phyloP scores from a whole-genome alignment of 495 filamentous ascomycete species.

The Hyphodiscus hymeniophilus region DNA sequence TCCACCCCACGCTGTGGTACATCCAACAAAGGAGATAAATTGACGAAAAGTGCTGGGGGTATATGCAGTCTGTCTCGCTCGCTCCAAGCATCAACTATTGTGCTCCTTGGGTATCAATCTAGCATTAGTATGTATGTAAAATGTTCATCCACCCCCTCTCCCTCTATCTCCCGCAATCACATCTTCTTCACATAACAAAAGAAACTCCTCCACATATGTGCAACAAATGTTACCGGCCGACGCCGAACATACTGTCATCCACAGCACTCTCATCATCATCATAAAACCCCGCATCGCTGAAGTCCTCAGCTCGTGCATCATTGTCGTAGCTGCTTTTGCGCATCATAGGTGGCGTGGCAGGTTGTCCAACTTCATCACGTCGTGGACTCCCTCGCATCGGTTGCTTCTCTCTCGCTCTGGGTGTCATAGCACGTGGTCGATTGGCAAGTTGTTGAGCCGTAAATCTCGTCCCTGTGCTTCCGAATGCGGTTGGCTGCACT shows the following conservation, averaged over 20 bases:
- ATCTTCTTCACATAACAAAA: no score
- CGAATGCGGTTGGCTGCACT: constrained; percentile 41
- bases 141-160: no score
- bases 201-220: background rate
- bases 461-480: constrained; percentile 41
- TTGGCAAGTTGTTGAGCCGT: constrained; percentile 40
- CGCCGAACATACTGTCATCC: constrained; percentile 11
- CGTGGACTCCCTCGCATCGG: constrained; percentile 17
- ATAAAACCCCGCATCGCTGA: constrained; percentile 48
- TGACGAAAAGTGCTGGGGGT: no score
- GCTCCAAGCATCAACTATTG: no score
- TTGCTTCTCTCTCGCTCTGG: constrained; percentile 20
- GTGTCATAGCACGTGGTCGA: constrained; percentile 29
- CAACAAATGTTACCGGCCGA: background rate
- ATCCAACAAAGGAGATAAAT: no score
- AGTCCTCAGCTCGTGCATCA: constrained; percentile 54
- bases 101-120: no score
- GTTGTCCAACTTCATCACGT: constrained; percentile 26
- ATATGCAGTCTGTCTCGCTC: no score
- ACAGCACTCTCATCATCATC: constrained; percentile 35
- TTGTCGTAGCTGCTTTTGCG: constrained; percentile 60
- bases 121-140: no score
- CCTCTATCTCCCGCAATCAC: no score
- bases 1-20: no score
- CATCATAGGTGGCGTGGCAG: constrained; percentile 63